Percentiles rank a stretch among this genome's conserved stretches.
Evolutionary conservation across 495 filamentous ascomycete genomes (phyloP).

Genomic region (Xylaria curta): DNA sequence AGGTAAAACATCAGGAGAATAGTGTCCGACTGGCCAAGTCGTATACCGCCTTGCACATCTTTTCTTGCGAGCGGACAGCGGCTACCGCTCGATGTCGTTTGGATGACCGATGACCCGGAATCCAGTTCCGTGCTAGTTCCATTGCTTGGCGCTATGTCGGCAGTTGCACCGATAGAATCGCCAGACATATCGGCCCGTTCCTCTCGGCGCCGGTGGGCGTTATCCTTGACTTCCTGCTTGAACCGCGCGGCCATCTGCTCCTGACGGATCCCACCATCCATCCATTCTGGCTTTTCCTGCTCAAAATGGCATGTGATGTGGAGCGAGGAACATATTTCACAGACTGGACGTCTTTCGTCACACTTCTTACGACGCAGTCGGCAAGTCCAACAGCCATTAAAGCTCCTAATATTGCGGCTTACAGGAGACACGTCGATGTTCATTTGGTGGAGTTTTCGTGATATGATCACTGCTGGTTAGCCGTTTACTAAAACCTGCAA

Average conservation of each 20-base stretch:
- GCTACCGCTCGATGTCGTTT: background rate
- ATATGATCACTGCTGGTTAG: background rate
- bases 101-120: background rate
- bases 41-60: background rate
- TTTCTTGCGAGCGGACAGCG: background rate
- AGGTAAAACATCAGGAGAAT: slow-evolving; percentile 55
- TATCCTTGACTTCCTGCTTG: slow-evolving; percentile 59
- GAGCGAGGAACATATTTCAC: slow-evolving; percentile 52
- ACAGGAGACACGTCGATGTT: background rate
- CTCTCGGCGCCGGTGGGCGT: slow-evolving; percentile 44
- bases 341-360: slow-evolving; percentile 56
- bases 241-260: slow-evolving; percentile 56
- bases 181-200: background rate
- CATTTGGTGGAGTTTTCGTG: background rate
- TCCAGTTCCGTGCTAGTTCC: background rate
- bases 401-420: slow-evolving; percentile 37
- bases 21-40: slow-evolving; percentile 32
- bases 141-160: slow-evolving; percentile 12
- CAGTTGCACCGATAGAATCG: slow-evolving; percentile 23
- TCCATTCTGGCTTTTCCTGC: slow-evolving; percentile 61
- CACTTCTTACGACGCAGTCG: slow-evolving; percentile 63
- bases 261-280: slow-evolving; percentile 58
- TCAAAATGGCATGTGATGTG: slow-evolving; percentile 56
- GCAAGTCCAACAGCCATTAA: slow-evolving; percentile 64
- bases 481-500: background rate